Base-by-base conservation (phyloP, 148 eudicot species). In the Vaccinium vitisidaea region DNA sequence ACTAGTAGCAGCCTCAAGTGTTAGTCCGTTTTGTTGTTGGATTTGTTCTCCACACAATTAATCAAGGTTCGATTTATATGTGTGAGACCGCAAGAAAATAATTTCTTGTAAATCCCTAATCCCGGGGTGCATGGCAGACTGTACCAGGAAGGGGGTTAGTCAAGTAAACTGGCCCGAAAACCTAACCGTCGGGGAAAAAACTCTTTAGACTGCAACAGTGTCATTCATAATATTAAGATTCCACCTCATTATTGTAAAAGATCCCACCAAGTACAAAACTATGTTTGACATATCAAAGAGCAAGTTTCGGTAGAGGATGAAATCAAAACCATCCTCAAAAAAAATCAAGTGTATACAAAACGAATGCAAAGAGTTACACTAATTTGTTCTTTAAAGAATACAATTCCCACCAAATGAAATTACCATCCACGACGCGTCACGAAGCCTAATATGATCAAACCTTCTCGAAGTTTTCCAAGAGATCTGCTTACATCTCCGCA, bases 261-360 rank as follows among this genome's bases (percentile, higher is more conserved):
- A 73, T 30, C 76, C n/a, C 76, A 73, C 2, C 48, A 74, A 14
- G 52, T 75, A 27, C 8, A 75, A 75, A 75, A 75, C 16, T 15
- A 2, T 27, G 30, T 27, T 0, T 27, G 30, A 27, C 30, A 27
- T 27, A 32, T 39, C 70, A 58, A 43, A 0, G 2, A 39, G 8
- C 65, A 43, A 81, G 48, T 65, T 81, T 65, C 11, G 16, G 49
- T 32, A 71, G 84, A 82, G 78, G 52, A 71, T 50, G 84, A 52
- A 82, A 65, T 32, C 49, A 32, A 52, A 30, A 53, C 75, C 61
- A 19, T 82, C 84, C 70, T 83, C 79, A 1, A 50, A 73, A 83
- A 43, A 55, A 83, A 53, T 19, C 2, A 9, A 13, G 6, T 39
- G 1, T 3, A 43, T 14, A 82, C 55, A 46, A 36, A 80, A 52